Conservation (phyloP, 495 filamentous ascomycete species). For the Daldinia vernicosa region DNA sequence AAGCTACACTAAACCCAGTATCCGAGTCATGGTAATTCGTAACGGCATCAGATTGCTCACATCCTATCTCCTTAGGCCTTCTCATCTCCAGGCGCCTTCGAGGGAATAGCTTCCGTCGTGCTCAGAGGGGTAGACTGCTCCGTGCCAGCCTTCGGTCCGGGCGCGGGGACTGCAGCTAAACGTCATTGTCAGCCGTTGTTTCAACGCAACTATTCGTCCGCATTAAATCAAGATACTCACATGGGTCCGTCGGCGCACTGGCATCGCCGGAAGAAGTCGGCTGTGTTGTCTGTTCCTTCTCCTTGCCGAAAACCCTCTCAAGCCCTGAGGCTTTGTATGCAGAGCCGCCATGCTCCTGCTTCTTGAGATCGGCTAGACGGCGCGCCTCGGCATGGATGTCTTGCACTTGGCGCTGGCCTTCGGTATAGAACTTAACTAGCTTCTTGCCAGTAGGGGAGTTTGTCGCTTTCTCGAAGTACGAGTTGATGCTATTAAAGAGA, state of each 20-base stretch:
- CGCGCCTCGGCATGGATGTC: slow-evolving; percentile 93
- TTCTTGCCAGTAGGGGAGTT: slow-evolving; percentile 85
- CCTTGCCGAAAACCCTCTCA: slow-evolving; percentile 56
- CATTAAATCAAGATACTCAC: slow-evolving; percentile 33
- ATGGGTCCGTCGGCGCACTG: slow-evolving; percentile 29
- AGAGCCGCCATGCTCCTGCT: slow-evolving; percentile 64
- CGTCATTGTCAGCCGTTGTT: slow-evolving; percentile 1
- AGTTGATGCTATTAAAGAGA: slow-evolving; percentile 72
- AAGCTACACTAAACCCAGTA: slow-evolving; percentile 21
- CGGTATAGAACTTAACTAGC: slow-evolving; percentile 84
- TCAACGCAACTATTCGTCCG: background rate
- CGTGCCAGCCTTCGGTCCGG: slow-evolving; percentile 37
- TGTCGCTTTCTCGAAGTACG: slow-evolving; percentile 92
- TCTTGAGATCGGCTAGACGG: slow-evolving; percentile 87
- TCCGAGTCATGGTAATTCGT: slow-evolving; percentile 28
- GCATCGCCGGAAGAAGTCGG: slow-evolving; percentile 40
- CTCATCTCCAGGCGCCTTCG: slow-evolving; percentile 38
- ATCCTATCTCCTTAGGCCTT: slow-evolving; percentile 21
- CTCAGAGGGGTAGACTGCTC: slow-evolving; percentile 28
- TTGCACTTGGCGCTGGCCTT: slow-evolving; percentile 82
- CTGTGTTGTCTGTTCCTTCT: slow-evolving; percentile 50
- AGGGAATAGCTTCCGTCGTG: slow-evolving; percentile 31
- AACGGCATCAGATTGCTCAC: slow-evolving; percentile 10
- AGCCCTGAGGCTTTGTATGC: slow-evolving; percentile 59
- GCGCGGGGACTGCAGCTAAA: slow-evolving; percentile 33